These are phyloP conservation scores for Magnaporthales sp. DNA, from an alignment of 2,329 filamentous ascomycete species.

Conservation along the genomic window DNA sequence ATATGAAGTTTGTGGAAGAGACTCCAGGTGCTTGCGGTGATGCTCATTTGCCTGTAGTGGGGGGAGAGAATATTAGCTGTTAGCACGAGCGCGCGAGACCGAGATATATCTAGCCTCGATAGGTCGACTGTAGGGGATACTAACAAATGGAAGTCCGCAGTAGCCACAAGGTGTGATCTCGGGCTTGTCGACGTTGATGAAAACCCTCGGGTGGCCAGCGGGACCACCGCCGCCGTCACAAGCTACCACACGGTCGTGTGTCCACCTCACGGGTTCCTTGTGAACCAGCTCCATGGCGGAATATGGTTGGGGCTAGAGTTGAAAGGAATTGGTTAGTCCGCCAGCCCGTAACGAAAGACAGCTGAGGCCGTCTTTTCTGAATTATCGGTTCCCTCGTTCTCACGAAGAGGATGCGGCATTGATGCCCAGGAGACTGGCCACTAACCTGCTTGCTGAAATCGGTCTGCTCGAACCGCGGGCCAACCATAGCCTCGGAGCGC, in stretches of 20 bases:
- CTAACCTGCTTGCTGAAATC: slow-evolving; percentile 85
- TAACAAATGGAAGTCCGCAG: slow-evolving; percentile 87
- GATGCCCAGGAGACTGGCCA: slow-evolving; percentile 5
- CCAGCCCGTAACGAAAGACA: not conserved
- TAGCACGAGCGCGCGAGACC: not conserved
- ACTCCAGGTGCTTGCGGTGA: slow-evolving; percentile 75
- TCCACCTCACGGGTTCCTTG: slow-evolving; percentile 90
- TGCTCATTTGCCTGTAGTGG: slow-evolving; percentile 72
- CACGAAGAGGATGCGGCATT: not conserved
- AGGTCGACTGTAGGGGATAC: slow-evolving; percentile 24
- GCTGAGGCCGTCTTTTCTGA: not conserved
- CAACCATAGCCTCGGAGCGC: slow-evolving; percentile 76
- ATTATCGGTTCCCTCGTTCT: not conserved
- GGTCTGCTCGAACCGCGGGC: slow-evolving; percentile 94
- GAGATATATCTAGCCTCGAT: too few species aligned
- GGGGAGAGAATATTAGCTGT: slow-evolving; percentile 1
- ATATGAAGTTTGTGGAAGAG: slow-evolving; percentile 71
- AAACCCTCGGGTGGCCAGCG: slow-evolving; percentile 83
- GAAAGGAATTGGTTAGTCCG: not conserved
- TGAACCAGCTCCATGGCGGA: slow-evolving; percentile 95
- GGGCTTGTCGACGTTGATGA: slow-evolving; percentile 97
- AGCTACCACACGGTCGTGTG: slow-evolving; percentile 67
- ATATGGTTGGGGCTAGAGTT: slow-evolving; percentile 67
- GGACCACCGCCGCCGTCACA: slow-evolving; percentile 92
- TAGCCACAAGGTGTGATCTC: slow-evolving; percentile 84